Conservation (phyloP, 2,329 filamentous ascomycete species). For the Coniella lustricola region DNA sequence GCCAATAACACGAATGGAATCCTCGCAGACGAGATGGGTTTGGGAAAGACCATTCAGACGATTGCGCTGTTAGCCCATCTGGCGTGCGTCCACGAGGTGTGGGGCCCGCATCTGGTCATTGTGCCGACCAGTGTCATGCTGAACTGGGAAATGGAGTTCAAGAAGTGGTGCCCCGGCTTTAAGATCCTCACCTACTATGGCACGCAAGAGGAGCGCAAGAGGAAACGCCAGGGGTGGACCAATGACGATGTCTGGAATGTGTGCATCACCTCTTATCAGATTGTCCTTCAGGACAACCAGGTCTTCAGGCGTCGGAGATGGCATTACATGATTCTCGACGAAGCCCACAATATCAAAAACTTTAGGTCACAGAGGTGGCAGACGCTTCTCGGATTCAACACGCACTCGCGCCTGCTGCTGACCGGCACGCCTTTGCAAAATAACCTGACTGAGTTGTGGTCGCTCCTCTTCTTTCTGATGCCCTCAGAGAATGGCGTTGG, state of each 20-base stretch:
- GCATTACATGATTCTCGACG: conserved; percentile 98
- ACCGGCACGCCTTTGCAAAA: conserved; percentile 96
- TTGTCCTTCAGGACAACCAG: conserved; percentile 88
- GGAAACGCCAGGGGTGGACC: conserved; percentile 88
- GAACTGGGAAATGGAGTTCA: conserved; percentile 99
- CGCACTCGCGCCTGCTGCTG: conserved; percentile 74
- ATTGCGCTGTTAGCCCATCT: conserved; percentile 90
- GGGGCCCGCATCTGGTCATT: conserved; percentile 93
- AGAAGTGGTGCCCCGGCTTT: conserved; percentile 97
- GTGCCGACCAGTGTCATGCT: conserved; percentile 98
- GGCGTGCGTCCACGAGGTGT: conserved; percentile 81
- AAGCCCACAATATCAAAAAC: conserved; percentile 99
- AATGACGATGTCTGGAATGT: conserved; percentile 95
- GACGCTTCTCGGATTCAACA: conserved; percentile 88
- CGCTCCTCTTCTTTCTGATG: conserved; percentile 91
- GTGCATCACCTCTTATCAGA: conserved; percentile 94
- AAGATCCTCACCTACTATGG: conserved; percentile 98
- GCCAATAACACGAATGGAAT: conserved; percentile 92
- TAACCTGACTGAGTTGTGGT: conserved; percentile 95
- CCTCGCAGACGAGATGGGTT: conserved; percentile 94
- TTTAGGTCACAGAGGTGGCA: conserved; percentile 98
- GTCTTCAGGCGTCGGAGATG: conserved; percentile 88
- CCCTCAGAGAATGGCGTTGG: conserved; percentile 81
- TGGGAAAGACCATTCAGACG: conserved; percentile 97
- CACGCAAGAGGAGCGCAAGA: conserved; percentile 81